phyloP scores from a whole-genome alignment of 2,329 filamentous ascomycete species.

The Cryphonectria nitschkei region DNA sequence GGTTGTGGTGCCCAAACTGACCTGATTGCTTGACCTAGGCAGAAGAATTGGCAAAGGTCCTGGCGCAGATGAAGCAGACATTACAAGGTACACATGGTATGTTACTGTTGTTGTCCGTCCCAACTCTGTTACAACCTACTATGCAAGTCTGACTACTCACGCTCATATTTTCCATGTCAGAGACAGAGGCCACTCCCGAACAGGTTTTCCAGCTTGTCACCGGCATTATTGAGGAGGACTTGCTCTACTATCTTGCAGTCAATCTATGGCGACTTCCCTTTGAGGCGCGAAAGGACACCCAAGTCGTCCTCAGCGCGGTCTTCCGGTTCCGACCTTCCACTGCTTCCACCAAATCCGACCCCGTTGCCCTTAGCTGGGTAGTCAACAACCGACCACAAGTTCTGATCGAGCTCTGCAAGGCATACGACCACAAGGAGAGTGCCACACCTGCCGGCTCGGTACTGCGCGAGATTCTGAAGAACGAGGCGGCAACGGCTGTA shows the following conservation, averaged over 20 bases:
- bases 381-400: conserved; percentile 85
- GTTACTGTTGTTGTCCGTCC: conserved; percentile 1
- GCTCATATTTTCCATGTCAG: conserved; percentile 47
- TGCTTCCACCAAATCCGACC: conserved; percentile 70
- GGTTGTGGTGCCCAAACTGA: conserved; percentile 23
- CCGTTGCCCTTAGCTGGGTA: conserved; percentile 85
- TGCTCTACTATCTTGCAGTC: conserved; percentile 81
- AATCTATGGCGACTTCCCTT: conserved; percentile 87
- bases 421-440: conserved; percentile 88
- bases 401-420: conserved; percentile 83
- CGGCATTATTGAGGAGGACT: conserved; percentile 84
- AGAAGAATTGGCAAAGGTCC: conserved; percentile 84
- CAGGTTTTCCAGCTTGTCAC: conserved; percentile 86
- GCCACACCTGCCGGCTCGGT: conserved; percentile 90
- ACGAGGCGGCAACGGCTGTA: conserved; percentile 86
- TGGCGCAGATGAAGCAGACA: conserved; percentile 88
- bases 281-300: conserved; percentile 93
- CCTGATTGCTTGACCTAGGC: conserved; percentile 54
- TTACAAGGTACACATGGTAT: conserved; percentile 91
- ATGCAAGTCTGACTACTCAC: conserved; percentile 11
- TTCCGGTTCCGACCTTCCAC: conserved; percentile 83
- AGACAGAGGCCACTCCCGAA: conserved; percentile 83
- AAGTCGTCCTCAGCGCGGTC: conserved; percentile 93
- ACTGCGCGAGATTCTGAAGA: conserved; percentile 84
- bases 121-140: background rate